These are phyloP conservation scores for Penicillium sp. DNA, from an alignment of 2,329 filamentous ascomycete genomes.

Conservation along the genomic window DNA sequence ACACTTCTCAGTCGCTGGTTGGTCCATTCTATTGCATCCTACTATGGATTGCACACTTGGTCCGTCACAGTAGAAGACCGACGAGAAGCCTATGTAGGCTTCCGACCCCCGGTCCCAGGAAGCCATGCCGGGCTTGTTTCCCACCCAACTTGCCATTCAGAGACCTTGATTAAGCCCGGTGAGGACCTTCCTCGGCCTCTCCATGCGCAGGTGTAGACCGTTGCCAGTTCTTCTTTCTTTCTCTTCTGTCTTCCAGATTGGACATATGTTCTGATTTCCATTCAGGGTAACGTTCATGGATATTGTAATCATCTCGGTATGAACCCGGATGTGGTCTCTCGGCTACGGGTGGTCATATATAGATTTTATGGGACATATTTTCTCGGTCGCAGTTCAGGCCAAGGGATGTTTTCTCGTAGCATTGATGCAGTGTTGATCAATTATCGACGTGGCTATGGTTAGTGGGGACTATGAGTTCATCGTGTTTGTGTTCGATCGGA, in stretches of 20 bases:
- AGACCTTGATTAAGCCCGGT: conserved; percentile 34
- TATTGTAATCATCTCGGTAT: conserved; percentile 1
- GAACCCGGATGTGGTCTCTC: background rate
- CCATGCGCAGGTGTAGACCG: conserved; percentile 37
- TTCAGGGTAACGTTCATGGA: background rate
- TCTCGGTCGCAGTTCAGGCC: background rate
- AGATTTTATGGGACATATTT: conserved; percentile 11
- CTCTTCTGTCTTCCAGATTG: background rate
- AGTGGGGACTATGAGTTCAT: background rate
- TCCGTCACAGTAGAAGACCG: conserved; percentile 71
- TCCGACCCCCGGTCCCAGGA: conserved; percentile 45
- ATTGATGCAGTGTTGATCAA: background rate
- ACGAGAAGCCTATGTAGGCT: conserved; percentile 79
- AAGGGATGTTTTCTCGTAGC: background rate
- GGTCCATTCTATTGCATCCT: conserved; percentile 85
- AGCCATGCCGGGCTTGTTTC: conserved; percentile 29
- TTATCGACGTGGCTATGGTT: background rate
- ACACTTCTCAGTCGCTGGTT: conserved; percentile 71
- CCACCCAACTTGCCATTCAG: conserved; percentile 29
- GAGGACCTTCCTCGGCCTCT: conserved; percentile 41
- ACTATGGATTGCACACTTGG: conserved; percentile 85
- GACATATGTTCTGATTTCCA: background rate
- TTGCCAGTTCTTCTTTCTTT: background rate
- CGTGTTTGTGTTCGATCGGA: background rate
- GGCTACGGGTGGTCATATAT: background rate